Evolutionary conservation across 768 basidiomycete genomes (phyloP).

Genomic region (Clitopilus hobsonii): DNA sequence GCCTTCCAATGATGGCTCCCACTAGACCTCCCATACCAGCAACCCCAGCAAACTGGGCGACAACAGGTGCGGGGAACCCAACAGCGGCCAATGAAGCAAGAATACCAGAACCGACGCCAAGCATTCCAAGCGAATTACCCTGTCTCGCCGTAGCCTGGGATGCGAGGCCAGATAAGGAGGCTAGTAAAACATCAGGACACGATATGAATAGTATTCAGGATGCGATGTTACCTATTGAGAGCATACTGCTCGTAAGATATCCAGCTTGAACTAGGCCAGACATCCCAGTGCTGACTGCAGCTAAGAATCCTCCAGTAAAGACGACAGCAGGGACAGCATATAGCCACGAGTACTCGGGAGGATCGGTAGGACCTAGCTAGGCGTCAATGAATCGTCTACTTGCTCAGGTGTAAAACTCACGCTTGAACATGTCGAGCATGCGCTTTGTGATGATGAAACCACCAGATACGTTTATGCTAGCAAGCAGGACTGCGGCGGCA

Average conservation of each 20-base stretch:
- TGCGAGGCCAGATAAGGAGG: constrained; percentile 72
- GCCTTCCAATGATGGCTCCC: constrained; percentile 72
- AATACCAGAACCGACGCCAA: constrained; percentile 81
- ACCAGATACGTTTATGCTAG: constrained; percentile 84
- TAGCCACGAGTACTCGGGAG: constrained; percentile 84
- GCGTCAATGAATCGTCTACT: constrained; percentile 1
- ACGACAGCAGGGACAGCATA: constrained; percentile 76
- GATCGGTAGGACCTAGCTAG: constrained; percentile 66
- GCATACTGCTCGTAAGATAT: constrained; percentile 78
- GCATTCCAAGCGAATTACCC: constrained; percentile 85
- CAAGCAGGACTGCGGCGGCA: constrained; percentile 79
- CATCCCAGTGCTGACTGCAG: constrained; percentile 81
- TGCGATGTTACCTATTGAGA: constrained; percentile 63
- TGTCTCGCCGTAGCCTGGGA: constrained; percentile 81
- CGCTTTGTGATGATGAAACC: constrained; percentile 89
- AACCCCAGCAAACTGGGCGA: constrained; percentile 75
- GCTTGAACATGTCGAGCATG: constrained; percentile 92
- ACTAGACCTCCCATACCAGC: constrained; percentile 68
- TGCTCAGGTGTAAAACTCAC: constrained; percentile 26
- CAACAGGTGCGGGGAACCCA: constrained; percentile 70
- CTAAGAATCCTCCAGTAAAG: constrained; percentile 80
- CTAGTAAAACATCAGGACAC: constrained; percentile 27
- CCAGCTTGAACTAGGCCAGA: constrained; percentile 85
- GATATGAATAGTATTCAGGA: background rate
- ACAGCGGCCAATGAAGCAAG: constrained; percentile 78